Base-by-base conservation (phyloP, 1,284 basidiomycete species). In the Austroboletus niveus region DNA sequence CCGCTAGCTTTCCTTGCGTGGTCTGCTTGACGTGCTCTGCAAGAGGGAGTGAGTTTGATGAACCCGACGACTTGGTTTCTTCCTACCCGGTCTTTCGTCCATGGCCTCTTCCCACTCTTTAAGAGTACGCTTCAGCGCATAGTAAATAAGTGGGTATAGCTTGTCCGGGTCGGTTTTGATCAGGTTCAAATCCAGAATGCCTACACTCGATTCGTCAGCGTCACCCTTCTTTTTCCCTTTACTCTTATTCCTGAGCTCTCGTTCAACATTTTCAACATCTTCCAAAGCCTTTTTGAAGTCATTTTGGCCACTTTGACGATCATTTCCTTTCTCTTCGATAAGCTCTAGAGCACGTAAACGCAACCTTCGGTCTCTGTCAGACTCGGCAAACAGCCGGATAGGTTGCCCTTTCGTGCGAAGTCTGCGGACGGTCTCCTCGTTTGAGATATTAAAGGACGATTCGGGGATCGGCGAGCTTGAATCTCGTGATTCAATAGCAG, bases 71-170 rank as follows among this genome's bases (percentile, higher is more conserved):
- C 38, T 3, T 29, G 3, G 44, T 32, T 49, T 31, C 31, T 22
- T 17, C 49, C 55, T 17, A 90, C 91, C 91, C 58, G 94, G 93
- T 60, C 96, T 79, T 54, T 92, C 87, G 50, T 92, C 92, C 84
- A 99, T 89, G 50, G 87, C 88, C 62, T 92, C 87, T 58, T 88
- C 95, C 97, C 97, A 99, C 64, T 99, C 97, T 64, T 92, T 92
- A 52, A 99, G 75, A 1, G 89, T 86, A 47, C 86, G 79, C 77
- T 99, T 99, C 56, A 99, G 75, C 2, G 94, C 94, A 69, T 96
- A 95, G 69, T 99, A 99, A 54, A 99, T 97, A 63, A 98, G 78
- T 1, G 97, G 97, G 68, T 99, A 98, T 24, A 99, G 76, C 72
- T 92, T 97, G 73, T 95, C 91, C n/a, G 93, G 90, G 67, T 98